These are phyloP conservation scores for Musa schizocarpa DNA, from an alignment of 176 grass and related monocot species.

Conservation along the genomic window DNA sequence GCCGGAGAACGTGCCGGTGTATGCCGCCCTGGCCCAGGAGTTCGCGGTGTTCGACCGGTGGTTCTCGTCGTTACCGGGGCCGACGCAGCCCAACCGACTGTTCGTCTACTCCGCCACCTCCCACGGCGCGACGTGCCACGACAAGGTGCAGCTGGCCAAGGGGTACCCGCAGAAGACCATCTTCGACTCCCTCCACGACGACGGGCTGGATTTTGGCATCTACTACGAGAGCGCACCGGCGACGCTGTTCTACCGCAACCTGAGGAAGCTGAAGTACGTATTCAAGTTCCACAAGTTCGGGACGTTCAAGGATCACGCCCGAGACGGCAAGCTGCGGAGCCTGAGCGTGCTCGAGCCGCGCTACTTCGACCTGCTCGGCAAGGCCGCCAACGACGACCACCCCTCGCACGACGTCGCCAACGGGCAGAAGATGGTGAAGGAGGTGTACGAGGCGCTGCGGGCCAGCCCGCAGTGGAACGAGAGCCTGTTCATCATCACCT, in stretches of 20 bases:
- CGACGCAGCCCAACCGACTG: slow-evolving; percentile 18
- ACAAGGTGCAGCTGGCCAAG: background rate
- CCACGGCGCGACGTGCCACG: background rate
- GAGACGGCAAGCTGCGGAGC: background rate
- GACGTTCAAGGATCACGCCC: slow-evolving; percentile 7
- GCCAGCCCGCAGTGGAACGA: slow-evolving; percentile 25
- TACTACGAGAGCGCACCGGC: slow-evolving; percentile 9
- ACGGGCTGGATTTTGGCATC: background rate
- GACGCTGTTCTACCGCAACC: slow-evolving; percentile 5
- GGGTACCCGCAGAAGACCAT: slow-evolving; percentile 16
- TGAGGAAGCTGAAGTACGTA: slow-evolving; percentile 12
- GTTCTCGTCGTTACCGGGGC: slow-evolving; percentile 13
- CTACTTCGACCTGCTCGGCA: slow-evolving; percentile 1
- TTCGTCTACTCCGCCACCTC: slow-evolving; percentile 21
- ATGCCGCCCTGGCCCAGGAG: background rate
- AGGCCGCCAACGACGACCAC: slow-evolving; percentile 12
- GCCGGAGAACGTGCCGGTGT: background rate
- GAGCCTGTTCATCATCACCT: slow-evolving; percentile 23
- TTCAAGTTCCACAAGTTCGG: slow-evolving; percentile 1
- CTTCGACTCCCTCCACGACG: slow-evolving; percentile 9
- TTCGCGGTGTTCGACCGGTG: slow-evolving; percentile 18
- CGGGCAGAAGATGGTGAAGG: slow-evolving; percentile 14
- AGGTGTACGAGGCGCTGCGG: slow-evolving; percentile 5
- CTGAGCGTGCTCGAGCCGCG: slow-evolving; percentile 14
- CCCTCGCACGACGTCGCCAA: slow-evolving; percentile 21